Conservation (phyloP, 192 early-diverging fungal genomes). For the Geosiphon pyriformis region DNA sequence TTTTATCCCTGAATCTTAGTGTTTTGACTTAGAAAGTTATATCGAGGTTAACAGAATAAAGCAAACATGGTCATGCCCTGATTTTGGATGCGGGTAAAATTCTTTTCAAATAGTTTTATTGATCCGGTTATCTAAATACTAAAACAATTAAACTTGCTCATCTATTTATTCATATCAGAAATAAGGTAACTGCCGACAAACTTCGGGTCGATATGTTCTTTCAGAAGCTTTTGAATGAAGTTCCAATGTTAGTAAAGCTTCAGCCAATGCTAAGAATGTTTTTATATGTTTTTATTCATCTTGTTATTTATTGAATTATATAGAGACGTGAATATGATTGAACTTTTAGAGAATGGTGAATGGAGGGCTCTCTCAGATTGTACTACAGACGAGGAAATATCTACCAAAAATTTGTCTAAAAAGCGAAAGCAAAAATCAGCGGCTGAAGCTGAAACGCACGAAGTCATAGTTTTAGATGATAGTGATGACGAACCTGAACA, state of each 20-base stretch:
- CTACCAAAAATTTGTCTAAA: background rate
- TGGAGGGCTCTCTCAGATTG: background rate
- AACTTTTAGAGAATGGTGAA: background rate
- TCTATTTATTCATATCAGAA: background rate
- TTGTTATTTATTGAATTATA: too few species aligned
- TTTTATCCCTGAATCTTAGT: too few species aligned
- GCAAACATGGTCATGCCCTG: background rate
- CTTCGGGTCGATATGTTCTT: background rate
- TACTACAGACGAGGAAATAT: background rate
- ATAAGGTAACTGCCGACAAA: background rate
- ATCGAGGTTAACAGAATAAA: background rate
- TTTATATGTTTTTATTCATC: background rate
- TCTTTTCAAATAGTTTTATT: background rate
- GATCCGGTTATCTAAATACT: background rate
- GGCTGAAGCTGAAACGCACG: background rate
- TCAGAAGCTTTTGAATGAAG: background rate
- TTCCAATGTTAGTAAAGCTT: background rate
- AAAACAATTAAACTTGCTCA: background rate
- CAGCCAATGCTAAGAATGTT: background rate
- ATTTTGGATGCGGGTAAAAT: background rate
- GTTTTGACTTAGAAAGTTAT: background rate
- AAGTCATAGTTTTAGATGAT: conserved; percentile 1
- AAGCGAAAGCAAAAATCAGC: background rate
- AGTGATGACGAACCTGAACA: background rate
- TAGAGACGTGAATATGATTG: background rate